A percentile compares a stretch with the other conserved stretches of the same genome.
These are phyloP conservation scores for Penicillium sp. DNA, from an alignment of 2,329 filamentous ascomycete species.

Conservation along the genomic window DNA sequence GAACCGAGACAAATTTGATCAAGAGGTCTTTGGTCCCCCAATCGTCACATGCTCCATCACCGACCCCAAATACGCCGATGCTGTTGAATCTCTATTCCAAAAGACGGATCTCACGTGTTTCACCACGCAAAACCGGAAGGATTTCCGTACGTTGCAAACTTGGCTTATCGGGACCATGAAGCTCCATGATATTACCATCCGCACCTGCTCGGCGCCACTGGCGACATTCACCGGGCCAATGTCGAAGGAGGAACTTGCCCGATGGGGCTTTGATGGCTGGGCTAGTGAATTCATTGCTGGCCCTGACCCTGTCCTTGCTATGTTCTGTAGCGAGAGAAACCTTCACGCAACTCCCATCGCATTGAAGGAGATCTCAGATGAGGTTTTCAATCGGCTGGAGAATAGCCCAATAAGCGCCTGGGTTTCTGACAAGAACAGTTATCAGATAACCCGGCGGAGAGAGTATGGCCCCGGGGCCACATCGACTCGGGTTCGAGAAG, in stretches of 20 bases:
- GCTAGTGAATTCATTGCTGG: slow-evolving; percentile 75
- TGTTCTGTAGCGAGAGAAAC: slow-evolving; percentile 72
- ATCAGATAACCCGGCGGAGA: slow-evolving; percentile 63
- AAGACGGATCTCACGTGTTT: slow-evolving; percentile 57
- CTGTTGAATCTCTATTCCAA: slow-evolving; percentile 57
- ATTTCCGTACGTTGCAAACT: slow-evolving; percentile 69
- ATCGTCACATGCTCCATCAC: slow-evolving; percentile 76
- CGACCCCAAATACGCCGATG: slow-evolving; percentile 62
- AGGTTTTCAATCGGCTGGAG: slow-evolving; percentile 65
- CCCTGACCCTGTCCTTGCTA: slow-evolving; percentile 76
- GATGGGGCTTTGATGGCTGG: slow-evolving; percentile 71
- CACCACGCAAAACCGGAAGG: slow-evolving; percentile 69
- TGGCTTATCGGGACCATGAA: slow-evolving; percentile 61
- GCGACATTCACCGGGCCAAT: slow-evolving; percentile 55
- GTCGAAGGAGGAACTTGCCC: slow-evolving; percentile 52
- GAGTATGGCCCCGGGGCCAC: slow-evolving; percentile 76
- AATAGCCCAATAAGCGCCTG: slow-evolving; percentile 60
- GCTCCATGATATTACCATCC: slow-evolving; percentile 68
- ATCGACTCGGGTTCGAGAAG: slow-evolving; percentile 62
- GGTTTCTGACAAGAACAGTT: slow-evolving; percentile 63
- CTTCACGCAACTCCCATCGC: slow-evolving; percentile 67
- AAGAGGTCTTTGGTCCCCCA: slow-evolving; percentile 75
- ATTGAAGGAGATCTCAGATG: slow-evolving; percentile 59
- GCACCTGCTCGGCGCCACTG: slow-evolving; percentile 57
- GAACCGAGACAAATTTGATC: slow-evolving; percentile 66